A percentile compares a stretch with the other conserved stretches of the same genome.
phyloP scores from a whole-genome alignment of 345 rosid species.

The Citrus inodora region DNA sequence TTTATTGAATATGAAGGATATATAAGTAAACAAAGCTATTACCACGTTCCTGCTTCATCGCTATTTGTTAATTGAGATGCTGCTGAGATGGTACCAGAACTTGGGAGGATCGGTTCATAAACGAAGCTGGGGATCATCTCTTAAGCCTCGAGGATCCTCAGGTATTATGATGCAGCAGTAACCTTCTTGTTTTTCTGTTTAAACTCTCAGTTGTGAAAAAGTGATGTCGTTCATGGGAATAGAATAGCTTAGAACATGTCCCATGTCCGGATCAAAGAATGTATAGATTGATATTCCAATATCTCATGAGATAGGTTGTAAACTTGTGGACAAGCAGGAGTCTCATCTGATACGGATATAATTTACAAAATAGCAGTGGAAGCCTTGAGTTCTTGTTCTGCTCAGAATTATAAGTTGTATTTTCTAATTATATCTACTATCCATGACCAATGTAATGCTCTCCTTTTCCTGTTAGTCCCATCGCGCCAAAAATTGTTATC shows the following conservation, averaged over 20 bases:
- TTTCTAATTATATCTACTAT: slow-evolving; percentile 4
- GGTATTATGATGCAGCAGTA: slow-evolving; percentile 5
- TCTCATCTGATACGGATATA: slow-evolving; percentile 8
- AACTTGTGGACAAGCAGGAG: slow-evolving; percentile 7
- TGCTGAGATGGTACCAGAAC: background rate
- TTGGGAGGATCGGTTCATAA: slow-evolving; percentile 8
- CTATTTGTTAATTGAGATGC: slow-evolving; percentile 8
- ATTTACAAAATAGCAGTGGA: slow-evolving; percentile 8
- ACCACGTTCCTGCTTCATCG: background rate
- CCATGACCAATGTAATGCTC: background rate
- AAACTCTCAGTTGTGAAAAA: background rate
- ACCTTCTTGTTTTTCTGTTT: slow-evolving; percentile 14
- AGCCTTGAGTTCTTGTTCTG: slow-evolving; percentile 16
- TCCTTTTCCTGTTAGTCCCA: background rate
- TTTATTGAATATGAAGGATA: background rate
- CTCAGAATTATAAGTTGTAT: slow-evolving; percentile 15
- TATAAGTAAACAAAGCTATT: background rate
- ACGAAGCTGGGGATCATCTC: slow-evolving; percentile 11
- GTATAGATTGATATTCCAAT: slow-evolving; percentile 41
- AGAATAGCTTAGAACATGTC: background rate
- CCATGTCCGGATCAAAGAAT: slow-evolving; percentile 10
- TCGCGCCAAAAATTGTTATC: background rate
- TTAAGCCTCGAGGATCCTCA: background rate
- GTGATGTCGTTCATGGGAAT: slow-evolving; percentile 1
- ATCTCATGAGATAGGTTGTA: slow-evolving; percentile 9